These are phyloP conservation scores for Helotiales sp. DNA, from an alignment of 2,329 filamentous ascomycete species.

Conservation along the genomic window DNA sequence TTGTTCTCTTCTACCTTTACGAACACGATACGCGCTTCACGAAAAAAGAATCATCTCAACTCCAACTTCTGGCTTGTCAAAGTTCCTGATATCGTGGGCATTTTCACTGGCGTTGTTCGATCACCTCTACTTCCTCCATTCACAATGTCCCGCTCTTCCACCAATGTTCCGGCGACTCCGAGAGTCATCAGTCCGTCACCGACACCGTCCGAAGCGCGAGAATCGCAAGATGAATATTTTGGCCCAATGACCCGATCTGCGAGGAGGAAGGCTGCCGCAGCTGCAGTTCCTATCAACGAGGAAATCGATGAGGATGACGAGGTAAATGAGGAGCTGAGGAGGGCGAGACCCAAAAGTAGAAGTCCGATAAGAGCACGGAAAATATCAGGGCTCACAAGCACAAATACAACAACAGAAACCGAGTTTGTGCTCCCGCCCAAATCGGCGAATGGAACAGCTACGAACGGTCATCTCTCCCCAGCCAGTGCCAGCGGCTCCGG, in stretches of 20 bases:
- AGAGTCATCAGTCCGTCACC: conserved; percentile 90
- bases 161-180: conserved; percentile 71
- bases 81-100: conserved; percentile 48
- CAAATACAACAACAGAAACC: conserved; percentile 41
- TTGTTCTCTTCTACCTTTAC: conserved; percentile 29
- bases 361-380: conserved; percentile 44
- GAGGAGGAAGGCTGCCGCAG: conserved; percentile 54
- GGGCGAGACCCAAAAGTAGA: conserved; percentile 34
- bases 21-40: conserved; percentile 40
- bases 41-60: conserved; percentile 54
- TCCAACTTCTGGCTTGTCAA: conserved; percentile 48
- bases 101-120: conserved; percentile 57
- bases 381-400: conserved; percentile 52
- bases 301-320: conserved; percentile 44
- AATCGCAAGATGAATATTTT: conserved; percentile 61
- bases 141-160: conserved; percentile 33
- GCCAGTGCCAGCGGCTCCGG: conserved; percentile 54
- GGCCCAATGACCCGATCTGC: conserved; percentile 78
- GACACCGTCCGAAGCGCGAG: conserved; percentile 60
- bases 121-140: conserved; percentile 62
- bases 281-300: conserved; percentile 61
- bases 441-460: conserved; percentile 35
- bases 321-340: conserved; percentile 28
- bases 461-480: conserved; percentile 72
- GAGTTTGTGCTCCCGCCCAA: conserved; percentile 29